Base-by-base conservation (phyloP, 148 eudicot species). In the Chenopodium quinoa region DNA sequence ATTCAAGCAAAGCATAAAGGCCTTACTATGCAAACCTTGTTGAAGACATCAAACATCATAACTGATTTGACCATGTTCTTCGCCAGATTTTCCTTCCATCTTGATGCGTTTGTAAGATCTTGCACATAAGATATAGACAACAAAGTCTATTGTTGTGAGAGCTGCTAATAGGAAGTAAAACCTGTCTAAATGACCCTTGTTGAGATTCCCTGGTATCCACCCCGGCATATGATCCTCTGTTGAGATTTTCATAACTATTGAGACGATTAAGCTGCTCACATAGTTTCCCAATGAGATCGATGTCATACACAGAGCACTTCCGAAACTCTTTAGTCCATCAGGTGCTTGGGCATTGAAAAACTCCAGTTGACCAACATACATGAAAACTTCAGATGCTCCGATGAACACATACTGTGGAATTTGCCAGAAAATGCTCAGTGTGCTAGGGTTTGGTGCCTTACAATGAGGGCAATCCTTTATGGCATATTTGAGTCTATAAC, bases 241-340 rank as follows among this genome's bases (percentile, higher is more conserved):
- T 1, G 98, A 91, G 68, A 96, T 89, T 71, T 89, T 91, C 95
- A 92, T 88, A 9, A 93, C 97, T 25, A 94, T 82, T 0, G 89
- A 86, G 60, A 96, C 98, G 1, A 96, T 82, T 64, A 93, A 78
- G 79, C 90, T 93, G 76, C 98, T 96, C 25, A 90, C 94, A 2
- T 93, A 96, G 85, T 93, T 96, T 66, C 99, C 99, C 0, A 96
- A 90, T 14, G 99, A 92, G 75, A 92, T 93, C 0, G 99, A 93
- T n/a, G 97, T 90, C 96, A 96, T 94, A 78, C 92, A 92, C 14
- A 93, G 95, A 2, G 99, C 98, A 83, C 97, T 92, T 23, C 99
- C 97, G 32, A 96, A 93, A 84, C 98, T 96, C 89, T 94, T 92
- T 8, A 96, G 85, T 27, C 97, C 95, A 74, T 92, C 98, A 0